Conservation (phyloP, 2,329 filamentous ascomycete genomes). For the Aspergillus ruber region DNA sequence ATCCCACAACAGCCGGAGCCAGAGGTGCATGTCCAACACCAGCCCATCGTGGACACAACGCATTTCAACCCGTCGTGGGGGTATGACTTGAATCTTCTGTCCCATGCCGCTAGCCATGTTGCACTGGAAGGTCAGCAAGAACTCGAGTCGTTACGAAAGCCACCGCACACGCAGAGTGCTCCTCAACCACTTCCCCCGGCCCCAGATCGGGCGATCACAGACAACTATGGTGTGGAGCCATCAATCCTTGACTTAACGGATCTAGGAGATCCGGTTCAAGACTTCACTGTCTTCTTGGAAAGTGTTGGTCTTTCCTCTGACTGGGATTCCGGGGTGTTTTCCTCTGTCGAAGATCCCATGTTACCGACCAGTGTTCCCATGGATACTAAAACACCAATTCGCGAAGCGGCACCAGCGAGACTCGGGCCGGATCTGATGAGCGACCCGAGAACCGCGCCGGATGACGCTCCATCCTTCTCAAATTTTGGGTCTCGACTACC, state of each 20-base stretch:
- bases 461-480: slow-evolving; percentile 42
- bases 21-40: slow-evolving; percentile 33
- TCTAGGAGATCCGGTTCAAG: slow-evolving; percentile 43
- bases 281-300: slow-evolving; percentile 44
- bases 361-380: slow-evolving; percentile 30
- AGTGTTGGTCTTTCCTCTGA: slow-evolving; percentile 45
- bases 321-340: slow-evolving; percentile 45
- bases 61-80: slow-evolving; percentile 46
- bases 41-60: slow-evolving; percentile 37
- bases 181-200: slow-evolving; percentile 29
- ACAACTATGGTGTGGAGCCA: slow-evolving; percentile 39
- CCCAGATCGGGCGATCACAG: slow-evolving; percentile 34
- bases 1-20: slow-evolving; percentile 23
- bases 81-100: slow-evolving; percentile 45
- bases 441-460: slow-evolving; percentile 31
- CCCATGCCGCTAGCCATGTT: slow-evolving; percentile 45
- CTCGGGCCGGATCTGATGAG: slow-evolving; percentile 34
- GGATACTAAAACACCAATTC: slow-evolving; percentile 28
- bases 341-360: slow-evolving; percentile 35
- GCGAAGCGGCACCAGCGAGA: slow-evolving; percentile 26
- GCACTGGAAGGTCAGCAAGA: slow-evolving; percentile 42
- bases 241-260: slow-evolving; percentile 42
- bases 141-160: slow-evolving; percentile 32
- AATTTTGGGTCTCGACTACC: slow-evolving; percentile 44
- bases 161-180: slow-evolving; percentile 25